These are phyloP conservation scores for Camellia japonica DNA, from an alignment of 148 eudicot genomes.

Conservation along the genomic window DNA sequence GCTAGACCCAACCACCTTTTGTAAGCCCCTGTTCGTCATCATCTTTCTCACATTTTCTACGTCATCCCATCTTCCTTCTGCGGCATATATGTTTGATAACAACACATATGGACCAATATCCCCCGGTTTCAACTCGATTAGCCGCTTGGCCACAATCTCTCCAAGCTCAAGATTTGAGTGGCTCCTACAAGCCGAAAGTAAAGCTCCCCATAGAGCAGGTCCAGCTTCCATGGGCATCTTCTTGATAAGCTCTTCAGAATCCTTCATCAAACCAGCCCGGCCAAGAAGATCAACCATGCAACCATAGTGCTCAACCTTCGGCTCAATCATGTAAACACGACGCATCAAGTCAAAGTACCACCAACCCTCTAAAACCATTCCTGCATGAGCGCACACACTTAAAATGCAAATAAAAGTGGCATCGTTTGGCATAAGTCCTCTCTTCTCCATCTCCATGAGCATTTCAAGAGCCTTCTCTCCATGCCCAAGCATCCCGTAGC, in stretches of 20 bases:
- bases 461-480: slow-evolving; percentile 43
- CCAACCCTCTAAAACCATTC: slow-evolving; percentile 64
- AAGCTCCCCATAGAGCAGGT: slow-evolving; percentile 48
- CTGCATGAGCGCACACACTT: slow-evolving; percentile 50
- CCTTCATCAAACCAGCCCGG: slow-evolving; percentile 42
- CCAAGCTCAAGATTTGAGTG: slow-evolving; percentile 44
- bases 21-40: slow-evolving; percentile 42
- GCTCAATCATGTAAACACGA: slow-evolving; percentile 46
- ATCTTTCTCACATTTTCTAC: slow-evolving; percentile 45
- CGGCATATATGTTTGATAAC: slow-evolving; percentile 55
- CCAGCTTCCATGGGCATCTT: slow-evolving; percentile 37
- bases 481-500: slow-evolving; percentile 52
- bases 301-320: slow-evolving; percentile 57
- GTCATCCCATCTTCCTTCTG: slow-evolving; percentile 51
- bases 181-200: slow-evolving; percentile 56
- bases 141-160: slow-evolving; percentile 44
- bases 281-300: slow-evolving; percentile 60
- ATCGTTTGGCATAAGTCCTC: slow-evolving; percentile 45
- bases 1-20: slow-evolving; percentile 41
- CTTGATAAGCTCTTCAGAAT: slow-evolving; percentile 35
- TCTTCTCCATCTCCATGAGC: slow-evolving; percentile 40
- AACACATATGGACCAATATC: slow-evolving; percentile 51
- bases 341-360: slow-evolving; percentile 59
- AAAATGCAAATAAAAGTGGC: slow-evolving; percentile 48
- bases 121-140: slow-evolving; percentile 45